Evolutionary conservation across 305 asterid genomes (phyloP), one percentile per base, ranked within the genome.

Genomic region (Fraxinus ornus): DNA sequence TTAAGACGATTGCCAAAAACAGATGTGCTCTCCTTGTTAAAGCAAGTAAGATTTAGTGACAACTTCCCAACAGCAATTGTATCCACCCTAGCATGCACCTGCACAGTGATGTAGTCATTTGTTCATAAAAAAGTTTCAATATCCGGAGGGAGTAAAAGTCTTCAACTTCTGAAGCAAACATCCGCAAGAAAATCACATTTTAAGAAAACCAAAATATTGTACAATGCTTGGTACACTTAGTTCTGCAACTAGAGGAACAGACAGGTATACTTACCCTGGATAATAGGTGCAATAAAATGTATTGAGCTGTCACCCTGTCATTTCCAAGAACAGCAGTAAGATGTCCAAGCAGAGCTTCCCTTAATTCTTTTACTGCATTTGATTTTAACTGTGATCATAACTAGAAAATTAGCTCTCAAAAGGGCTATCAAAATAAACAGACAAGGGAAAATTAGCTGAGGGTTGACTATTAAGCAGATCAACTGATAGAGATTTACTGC

Each of bases 251-350:
- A 35, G 66, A 80, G 41, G 80, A 74, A 73, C 44, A 76, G n/a
- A 13, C 26, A 41, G 76, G 33, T 81, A 57, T 24, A 1, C 33
- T 80, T 91, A 93, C 99, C 93, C 89, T 88, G 76, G 99, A 96
- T 84, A 96, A 83, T 75, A 96, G 93, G 86, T 96, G 98, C 82
- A 96, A 87, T 81, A 94, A 87, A 89, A 93, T 78, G 88, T 91
- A 93, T 66, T 94, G 90, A 87, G 99, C 98, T 87, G 97, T 95
- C 80, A 96, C 81, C 79, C 90, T 83, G 83, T 96, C 99, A 82
- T 91, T 88, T 83, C 98, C 99, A 76, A 96, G 97, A 87, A 91
- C 89, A 81, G 88, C 81, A 13, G 97, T 90, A 62, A 96, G 91
- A 89, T 94, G 92, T 32, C 90, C 87, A 73, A 93, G 76, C 83